A percentile compares a stretch with the other conserved stretches of the same genome.
phyloP scores from a whole-genome alignment of 495 filamentous ascomycete genomes.

The Lentithecium fluviatile region DNA sequence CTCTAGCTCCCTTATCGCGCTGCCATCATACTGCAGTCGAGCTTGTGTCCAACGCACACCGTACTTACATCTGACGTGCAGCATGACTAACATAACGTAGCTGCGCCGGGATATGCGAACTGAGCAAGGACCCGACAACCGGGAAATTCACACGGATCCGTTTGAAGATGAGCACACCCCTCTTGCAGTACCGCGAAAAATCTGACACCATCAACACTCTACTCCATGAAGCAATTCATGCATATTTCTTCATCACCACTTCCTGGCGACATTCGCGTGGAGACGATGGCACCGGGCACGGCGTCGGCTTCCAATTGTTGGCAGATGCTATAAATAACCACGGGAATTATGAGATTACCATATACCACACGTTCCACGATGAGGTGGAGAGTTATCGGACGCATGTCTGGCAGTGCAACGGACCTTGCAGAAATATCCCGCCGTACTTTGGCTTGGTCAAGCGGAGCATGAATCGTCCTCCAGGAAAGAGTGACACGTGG shows the following conservation, averaged over 20 bases:
- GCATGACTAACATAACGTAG: constrained; percentile 20
- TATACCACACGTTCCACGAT: constrained; percentile 43
- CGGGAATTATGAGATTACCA: constrained; percentile 37
- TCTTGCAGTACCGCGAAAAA: constrained; percentile 42
- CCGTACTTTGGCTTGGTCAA: constrained; percentile 45
- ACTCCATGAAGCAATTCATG: constrained; percentile 44
- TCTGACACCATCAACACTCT: constrained; percentile 42
- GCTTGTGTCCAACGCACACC: too few relatives aligned
- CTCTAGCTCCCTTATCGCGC: too few relatives aligned
- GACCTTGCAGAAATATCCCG: constrained; percentile 33
- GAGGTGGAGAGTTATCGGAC: constrained; percentile 43
- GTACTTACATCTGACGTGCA: too few relatives aligned
- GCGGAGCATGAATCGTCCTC: constrained; percentile 42
- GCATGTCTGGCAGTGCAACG: constrained; percentile 44
- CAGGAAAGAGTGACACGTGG: constrained; percentile 41
- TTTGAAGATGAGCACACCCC: constrained; percentile 40
- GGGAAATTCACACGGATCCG: constrained; percentile 41
- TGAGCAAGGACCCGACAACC: constrained; percentile 35
- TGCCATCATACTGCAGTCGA: too few relatives aligned
- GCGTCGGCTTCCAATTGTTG: constrained; percentile 40
- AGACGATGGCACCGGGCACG: constrained; percentile 44
- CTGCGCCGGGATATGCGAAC: constrained; percentile 45
- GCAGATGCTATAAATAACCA: constrained; percentile 42
- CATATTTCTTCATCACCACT: constrained; percentile 45
- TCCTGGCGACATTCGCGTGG: constrained; percentile 40